A percentile compares a stretch with the other conserved stretches of the same genome.
Conservation (phyloP, 1,284 basidiomycete species). For the Chalciporus sp. region DNA sequence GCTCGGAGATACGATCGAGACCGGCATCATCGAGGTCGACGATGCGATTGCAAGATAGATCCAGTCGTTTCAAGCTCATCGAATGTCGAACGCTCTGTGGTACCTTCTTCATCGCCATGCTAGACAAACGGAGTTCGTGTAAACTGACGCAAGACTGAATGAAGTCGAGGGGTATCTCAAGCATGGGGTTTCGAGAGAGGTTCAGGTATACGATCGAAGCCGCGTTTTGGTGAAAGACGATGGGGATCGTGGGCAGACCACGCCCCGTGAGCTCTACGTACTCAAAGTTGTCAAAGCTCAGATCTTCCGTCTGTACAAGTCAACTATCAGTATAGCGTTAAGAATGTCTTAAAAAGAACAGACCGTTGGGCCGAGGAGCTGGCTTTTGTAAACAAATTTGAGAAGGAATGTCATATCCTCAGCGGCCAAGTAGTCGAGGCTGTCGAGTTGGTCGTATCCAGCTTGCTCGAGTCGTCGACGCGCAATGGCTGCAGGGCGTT, state of each 20-base stretch:
- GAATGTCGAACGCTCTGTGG: slow-evolving; percentile 85
- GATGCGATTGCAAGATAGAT: slow-evolving; percentile 94
- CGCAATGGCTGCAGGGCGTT: slow-evolving; percentile 87
- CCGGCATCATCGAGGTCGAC: slow-evolving; percentile 86
- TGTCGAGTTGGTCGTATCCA: slow-evolving; percentile 87
- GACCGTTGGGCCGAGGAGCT: slow-evolving; percentile 67
- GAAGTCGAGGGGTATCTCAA: slow-evolving; percentile 96
- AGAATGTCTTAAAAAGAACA: slow-evolving; percentile 25
- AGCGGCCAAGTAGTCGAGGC: slow-evolving; percentile 77
- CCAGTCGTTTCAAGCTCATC: slow-evolving; percentile 77
- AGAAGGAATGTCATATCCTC: slow-evolving; percentile 87
- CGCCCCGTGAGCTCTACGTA: slow-evolving; percentile 84
- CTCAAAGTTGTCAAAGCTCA: slow-evolving; percentile 76
- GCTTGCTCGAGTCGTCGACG: slow-evolving; percentile 86
- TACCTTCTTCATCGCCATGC: slow-evolving; percentile 94
- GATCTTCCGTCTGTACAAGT: slow-evolving; percentile 62
- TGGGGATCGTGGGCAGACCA: slow-evolving; percentile 89
- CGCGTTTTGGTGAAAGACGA: slow-evolving; percentile 86
- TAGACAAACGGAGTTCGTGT: slow-evolving; percentile 86
- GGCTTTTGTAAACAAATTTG: slow-evolving; percentile 85
- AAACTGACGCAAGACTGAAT: slow-evolving; percentile 87
- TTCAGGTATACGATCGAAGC: slow-evolving; percentile 87
- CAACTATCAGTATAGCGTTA: slow-evolving; percentile 9
- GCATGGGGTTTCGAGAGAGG: slow-evolving; percentile 93
- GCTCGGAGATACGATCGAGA: slow-evolving; percentile 76